Evolutionary conservation across 2,329 filamentous ascomycete genomes (phyloP), one percentile per base, ranked within the genome.

Genomic region (Penicillium verrucosum): DNA sequence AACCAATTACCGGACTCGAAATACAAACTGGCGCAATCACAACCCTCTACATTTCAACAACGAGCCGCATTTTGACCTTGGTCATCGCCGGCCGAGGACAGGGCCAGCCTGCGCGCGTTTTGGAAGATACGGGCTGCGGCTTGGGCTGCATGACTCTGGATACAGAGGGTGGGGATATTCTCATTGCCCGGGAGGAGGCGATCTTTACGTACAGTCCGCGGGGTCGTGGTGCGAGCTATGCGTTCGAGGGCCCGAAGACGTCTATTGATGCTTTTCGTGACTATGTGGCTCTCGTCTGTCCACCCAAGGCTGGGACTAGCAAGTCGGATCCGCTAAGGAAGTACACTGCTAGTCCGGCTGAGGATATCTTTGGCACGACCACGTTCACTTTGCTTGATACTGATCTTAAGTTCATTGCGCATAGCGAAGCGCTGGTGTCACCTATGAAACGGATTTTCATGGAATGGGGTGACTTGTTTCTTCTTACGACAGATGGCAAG

Each of bases 121-220:
- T 97, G 18, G 94, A 97, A 70, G 92, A 97, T 69, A 82, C 85
- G 18, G 94, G 94, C 2, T 97, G 93, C 69, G 92, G 85, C 11
- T 85, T 96, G n/a, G 92, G 92, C 1, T 99, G 95, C 73, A 96
- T 99, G 90, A 89, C 91, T 0, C 81, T 93, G 12, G 91, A 97
- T 72, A 85, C 83, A 59, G 82, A 84, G 60, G 89, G 86, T 0
- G 90, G 89, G 5, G 90, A 97, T 62, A 87, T 99, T 21, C 84
- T 99, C 3, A 88, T 99, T n/a, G 94, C 89, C 1, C 82, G 94
- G 59, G 91, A 97, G 65, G 95, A 99, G 81, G 94, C 93, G 8
- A 89, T 99, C 52, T 97, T 97, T 75, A 92, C 90, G 57, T 99
- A 97, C 74, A 89, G 88, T 0, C 77, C 89, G 0, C 89, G 94